A percentile compares a stretch with the other conserved stretches of the same genome.
These are phyloP conservation scores for Luvunga scandens DNA, from an alignment of 345 rosid species.

Conservation along the genomic window DNA sequence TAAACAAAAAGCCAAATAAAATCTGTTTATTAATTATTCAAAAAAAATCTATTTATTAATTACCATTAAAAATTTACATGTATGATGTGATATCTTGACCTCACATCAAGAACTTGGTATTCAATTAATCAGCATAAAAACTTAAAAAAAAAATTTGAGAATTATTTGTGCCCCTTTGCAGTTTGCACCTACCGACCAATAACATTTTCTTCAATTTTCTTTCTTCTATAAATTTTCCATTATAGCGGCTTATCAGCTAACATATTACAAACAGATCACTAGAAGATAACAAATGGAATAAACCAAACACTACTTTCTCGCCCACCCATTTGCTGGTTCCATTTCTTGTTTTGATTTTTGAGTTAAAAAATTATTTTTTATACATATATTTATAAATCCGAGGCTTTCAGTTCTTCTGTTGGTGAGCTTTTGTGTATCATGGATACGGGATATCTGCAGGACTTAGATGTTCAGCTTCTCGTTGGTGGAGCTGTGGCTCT, in stretches of 20 bases:
- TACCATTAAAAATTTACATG: no score
- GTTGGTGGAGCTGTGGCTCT: conserved; percentile 74
- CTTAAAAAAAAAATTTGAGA: no score
- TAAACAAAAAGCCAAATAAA: background rate
- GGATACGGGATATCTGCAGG: conserved; percentile 66
- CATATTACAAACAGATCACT: background rate
- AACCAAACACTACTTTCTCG: background rate
- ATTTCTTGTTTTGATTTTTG: background rate
- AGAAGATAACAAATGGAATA: background rate
- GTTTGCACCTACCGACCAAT: background rate
- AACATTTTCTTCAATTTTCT: background rate
- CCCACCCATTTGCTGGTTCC: background rate
- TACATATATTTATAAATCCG: background rate
- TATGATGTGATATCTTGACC: background rate
- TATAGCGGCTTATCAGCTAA: background rate
- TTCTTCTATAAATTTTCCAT: background rate
- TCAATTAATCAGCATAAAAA: background rate
- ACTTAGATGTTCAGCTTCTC: conserved; percentile 67
- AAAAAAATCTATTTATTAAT: background rate
- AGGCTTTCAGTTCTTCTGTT: background rate
- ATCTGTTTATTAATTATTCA: background rate
- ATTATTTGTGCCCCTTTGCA: background rate
- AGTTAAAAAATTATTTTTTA: background rate
- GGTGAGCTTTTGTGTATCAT: conserved; percentile 13
- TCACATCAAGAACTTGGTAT: background rate